These are phyloP conservation scores for Chytriomyces hyalinus DNA, from an alignment of 192 early-diverging fungal genomes.

Conservation along the genomic window DNA sequence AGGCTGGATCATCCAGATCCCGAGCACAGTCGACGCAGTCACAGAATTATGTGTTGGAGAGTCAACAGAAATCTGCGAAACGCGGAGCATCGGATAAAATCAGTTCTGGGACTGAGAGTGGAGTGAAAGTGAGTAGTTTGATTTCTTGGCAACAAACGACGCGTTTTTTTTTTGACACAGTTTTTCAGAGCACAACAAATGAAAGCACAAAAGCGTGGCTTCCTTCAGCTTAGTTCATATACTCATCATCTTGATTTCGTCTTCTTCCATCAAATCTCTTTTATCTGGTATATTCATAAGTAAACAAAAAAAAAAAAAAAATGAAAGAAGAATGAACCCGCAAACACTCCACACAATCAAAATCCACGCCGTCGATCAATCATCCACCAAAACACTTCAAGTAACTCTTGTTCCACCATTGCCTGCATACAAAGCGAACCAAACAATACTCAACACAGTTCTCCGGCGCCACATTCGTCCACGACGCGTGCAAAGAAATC, in stretches of 20 bases:
- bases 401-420: slow-evolving; percentile 27
- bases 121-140: too few relatives aligned
- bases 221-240: too few relatives aligned
- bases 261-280: too few relatives aligned
- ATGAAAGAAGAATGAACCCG: too few relatives aligned
- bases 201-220: too few relatives aligned
- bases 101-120: too few relatives aligned
- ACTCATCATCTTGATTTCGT: too few relatives aligned
- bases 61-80: background rate
- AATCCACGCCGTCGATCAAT: slow-evolving; percentile 44
- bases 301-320: too few relatives aligned
- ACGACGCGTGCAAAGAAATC: slow-evolving; percentile 63
- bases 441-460: slow-evolving; percentile 36
- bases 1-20: background rate
- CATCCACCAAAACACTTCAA: slow-evolving; percentile 52
- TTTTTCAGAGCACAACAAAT: too few relatives aligned
- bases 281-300: too few relatives aligned
- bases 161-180: too few relatives aligned
- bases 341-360: slow-evolving; percentile 37
- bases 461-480: slow-evolving; percentile 52
- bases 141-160: too few relatives aligned
- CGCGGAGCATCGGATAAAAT: background rate
- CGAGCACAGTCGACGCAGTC: background rate
- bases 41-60: slow-evolving; percentile 11
- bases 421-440: background rate